phyloP scores from a whole-genome alignment of 352 stramenopile species.

The Pythium sp. region DNA sequence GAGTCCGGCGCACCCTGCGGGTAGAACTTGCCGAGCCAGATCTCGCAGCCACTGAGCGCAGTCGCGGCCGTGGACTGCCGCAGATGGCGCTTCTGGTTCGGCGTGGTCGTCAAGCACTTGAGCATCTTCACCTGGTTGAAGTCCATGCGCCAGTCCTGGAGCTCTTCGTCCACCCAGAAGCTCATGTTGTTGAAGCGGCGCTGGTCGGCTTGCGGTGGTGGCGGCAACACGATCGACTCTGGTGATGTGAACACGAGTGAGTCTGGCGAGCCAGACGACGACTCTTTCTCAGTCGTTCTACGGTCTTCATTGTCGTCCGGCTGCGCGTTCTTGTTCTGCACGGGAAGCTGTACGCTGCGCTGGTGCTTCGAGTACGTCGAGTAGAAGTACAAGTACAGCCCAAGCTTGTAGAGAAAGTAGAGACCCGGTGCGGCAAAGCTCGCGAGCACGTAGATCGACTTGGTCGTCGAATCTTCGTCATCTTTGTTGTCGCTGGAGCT shows the following conservation, averaged over 20 bases:
- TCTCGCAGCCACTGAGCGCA: slow-evolving; percentile 37
- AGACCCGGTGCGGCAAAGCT: slow-evolving; percentile 2
- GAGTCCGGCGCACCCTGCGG: slow-evolving; percentile 27
- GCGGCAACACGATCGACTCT: slow-evolving; percentile 3
- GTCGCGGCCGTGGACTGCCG: slow-evolving; percentile 30
- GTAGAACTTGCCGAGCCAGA: slow-evolving; percentile 45
- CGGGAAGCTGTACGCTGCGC: background rate
- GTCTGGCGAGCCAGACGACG: background rate
- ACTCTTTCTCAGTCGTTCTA: slow-evolving; percentile 8
- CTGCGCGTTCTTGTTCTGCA: background rate
- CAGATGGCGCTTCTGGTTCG: slow-evolving; percentile 44
- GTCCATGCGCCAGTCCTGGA: slow-evolving; percentile 62
- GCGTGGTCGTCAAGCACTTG: slow-evolving; percentile 47
- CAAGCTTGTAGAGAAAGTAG: slow-evolving; percentile 13
- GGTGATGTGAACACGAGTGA: background rate
- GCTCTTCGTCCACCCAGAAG: slow-evolving; percentile 71
- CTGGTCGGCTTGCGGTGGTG: background rate
- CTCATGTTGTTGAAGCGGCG: slow-evolving; percentile 29
- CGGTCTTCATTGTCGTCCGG: slow-evolving; percentile 5
- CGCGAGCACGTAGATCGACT: slow-evolving; percentile 6
- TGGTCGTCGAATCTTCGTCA: background rate
- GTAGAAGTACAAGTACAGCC: slow-evolving; percentile 10
- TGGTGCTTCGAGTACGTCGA: slow-evolving; percentile 8
- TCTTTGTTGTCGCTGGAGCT: background rate
- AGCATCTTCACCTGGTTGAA: slow-evolving; percentile 60